These are phyloP conservation scores for Hymenoscyphus fraxineus DNA, from an alignment of 2,329 filamentous ascomycete species.

Conservation along the genomic window DNA sequence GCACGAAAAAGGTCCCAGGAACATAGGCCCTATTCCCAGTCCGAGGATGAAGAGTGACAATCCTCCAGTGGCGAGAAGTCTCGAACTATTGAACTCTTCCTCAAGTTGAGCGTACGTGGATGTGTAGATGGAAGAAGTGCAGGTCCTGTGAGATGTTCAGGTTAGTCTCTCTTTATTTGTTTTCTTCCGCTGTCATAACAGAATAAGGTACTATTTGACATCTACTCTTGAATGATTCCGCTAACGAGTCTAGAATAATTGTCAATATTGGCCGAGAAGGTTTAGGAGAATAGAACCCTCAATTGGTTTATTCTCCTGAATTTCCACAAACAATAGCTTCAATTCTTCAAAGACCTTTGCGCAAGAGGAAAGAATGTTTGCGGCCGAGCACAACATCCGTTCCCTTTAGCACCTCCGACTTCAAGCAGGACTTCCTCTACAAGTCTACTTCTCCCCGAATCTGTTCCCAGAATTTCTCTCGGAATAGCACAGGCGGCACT, in stretches of 20 bases:
- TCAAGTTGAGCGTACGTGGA: slow-evolving; percentile 75
- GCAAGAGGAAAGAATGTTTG: too few species aligned
- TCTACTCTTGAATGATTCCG: too few species aligned
- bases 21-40: slow-evolving; percentile 54
- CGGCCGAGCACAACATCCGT: too few species aligned
- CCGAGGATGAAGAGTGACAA: slow-evolving; percentile 81
- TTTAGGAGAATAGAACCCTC: too few species aligned
- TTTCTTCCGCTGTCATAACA: neutral
- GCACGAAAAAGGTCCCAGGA: slow-evolving; percentile 51
- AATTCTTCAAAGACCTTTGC: too few species aligned
- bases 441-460: slow-evolving; percentile 4
- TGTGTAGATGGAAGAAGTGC: slow-evolving; percentile 84
- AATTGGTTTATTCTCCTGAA: too few species aligned
- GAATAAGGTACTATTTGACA: too few species aligned
- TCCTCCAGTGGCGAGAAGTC: slow-evolving; percentile 72
- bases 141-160: slow-evolving; percentile 54
- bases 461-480: neutral
- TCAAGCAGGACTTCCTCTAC: neutral
- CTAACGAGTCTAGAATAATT: too few species aligned
- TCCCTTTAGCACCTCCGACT: too few species aligned
- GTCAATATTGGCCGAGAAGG: too few species aligned
- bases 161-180: neutral
- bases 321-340: too few species aligned
- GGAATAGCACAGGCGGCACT: slow-evolving; percentile 40
- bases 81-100: slow-evolving; percentile 67